These are phyloP conservation scores for Meripilus lineatus DNA, from an alignment of 1,284 basidiomycete genomes.

Conservation along the genomic window DNA sequence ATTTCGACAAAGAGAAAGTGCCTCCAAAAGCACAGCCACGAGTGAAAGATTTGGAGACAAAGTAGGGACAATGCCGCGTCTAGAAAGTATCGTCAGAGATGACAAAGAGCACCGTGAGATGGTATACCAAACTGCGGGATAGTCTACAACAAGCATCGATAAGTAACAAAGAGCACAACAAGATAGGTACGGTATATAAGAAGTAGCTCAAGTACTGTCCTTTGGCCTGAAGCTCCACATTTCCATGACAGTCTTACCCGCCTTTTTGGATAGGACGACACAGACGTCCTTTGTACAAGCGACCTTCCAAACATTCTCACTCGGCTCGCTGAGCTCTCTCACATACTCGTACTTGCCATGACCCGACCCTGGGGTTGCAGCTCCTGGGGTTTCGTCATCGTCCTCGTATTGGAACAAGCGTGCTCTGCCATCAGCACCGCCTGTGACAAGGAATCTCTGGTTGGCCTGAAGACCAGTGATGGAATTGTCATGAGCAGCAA, in stretches of 20 bases:
- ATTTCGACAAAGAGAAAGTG: no score
- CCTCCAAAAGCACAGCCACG: no score
- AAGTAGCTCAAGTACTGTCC: conserved; percentile 11
- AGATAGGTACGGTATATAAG: no score
- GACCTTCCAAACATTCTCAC: conserved; percentile 89
- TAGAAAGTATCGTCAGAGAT: no score
- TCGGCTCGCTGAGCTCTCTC: conserved; percentile 70
- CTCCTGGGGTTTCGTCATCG: not conserved
- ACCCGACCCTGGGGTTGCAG: not conserved
- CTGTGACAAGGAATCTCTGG: conserved; percentile 72
- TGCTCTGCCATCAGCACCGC: conserved; percentile 90
- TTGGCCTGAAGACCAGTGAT: conserved; percentile 92
- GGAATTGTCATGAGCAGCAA: conserved; percentile 84
- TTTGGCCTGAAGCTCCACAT: conserved; percentile 68
- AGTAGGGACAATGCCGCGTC: no score
- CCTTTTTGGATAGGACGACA: conserved; percentile 80
- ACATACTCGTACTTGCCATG: conserved; percentile 61
- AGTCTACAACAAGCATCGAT: no score
- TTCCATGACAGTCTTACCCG: conserved; percentile 87
- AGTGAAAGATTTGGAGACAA: no score
- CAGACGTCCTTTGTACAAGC: conserved; percentile 75
- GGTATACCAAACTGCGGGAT: no score
- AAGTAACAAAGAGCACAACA: not conserved
- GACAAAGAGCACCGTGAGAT: no score
- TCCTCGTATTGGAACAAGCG: conserved; percentile 72